These are phyloP conservation scores for Euphorbia schlechtendalii DNA, from an alignment of 441 rosid species.

Conservation along the genomic window DNA sequence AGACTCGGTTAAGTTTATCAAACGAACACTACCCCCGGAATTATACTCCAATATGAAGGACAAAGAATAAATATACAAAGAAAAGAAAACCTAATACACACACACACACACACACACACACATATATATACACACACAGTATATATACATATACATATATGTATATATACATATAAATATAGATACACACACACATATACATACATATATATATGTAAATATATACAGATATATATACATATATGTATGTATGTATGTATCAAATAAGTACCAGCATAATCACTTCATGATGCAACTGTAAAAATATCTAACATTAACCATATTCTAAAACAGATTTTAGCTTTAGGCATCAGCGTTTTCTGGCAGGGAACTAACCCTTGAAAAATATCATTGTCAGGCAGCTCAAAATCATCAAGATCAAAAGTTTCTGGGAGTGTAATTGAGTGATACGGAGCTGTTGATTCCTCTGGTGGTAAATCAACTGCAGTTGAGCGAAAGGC, in stretches of 20 bases:
- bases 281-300: not conserved
- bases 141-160: too few species aligned
- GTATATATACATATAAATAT: too few species aligned
- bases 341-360: not conserved
- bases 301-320: not conserved
- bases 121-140: too few species aligned
- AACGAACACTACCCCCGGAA: not conserved
- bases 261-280: not conserved
- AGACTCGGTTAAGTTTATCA: not conserved
- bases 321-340: not conserved
- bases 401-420: slow-evolving; percentile 99
- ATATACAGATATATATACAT: too few species aligned
- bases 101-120: too few species aligned
- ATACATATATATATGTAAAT: too few species aligned
- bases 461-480: slow-evolving; percentile 98
- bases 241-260: too few species aligned
- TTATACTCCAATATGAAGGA: not conserved
- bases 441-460: slow-evolving; percentile 97
- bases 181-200: too few species aligned
- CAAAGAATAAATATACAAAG: too few species aligned
- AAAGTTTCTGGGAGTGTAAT: slow-evolving; percentile 99
- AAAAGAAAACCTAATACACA: not conserved
- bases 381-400: slow-evolving; percentile 89
- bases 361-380: slow-evolving; percentile 70
- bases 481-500: slow-evolving; percentile 99